Percentiles rank a stretch among this genome's conserved stretches.
Evolutionary conservation across 1,139 yeast species (phyloP).

Genomic region (Yamadazyma trypodendri): DNA sequence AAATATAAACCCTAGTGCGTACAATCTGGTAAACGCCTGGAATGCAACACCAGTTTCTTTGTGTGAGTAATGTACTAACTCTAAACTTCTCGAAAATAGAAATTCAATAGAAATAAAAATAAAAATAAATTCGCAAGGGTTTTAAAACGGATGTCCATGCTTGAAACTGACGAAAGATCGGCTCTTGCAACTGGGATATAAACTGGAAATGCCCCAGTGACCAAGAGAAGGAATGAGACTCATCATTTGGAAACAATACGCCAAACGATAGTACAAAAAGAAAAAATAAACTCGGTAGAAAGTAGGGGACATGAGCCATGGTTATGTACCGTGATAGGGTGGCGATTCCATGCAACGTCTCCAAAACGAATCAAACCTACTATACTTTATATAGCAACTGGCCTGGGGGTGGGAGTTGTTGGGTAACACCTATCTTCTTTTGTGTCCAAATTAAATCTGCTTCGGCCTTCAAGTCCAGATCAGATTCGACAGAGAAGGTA

Average conservation of each 20-base stretch:
- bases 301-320: neutral
- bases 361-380: too few relatives aligned
- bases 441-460: too few relatives aligned
- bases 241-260: neutral
- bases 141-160: too few relatives aligned
- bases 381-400: neutral
- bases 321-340: neutral
- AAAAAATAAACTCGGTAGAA: slow-evolving; percentile 2
- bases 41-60: neutral
- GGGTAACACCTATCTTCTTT: neutral
- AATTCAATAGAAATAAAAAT: too few relatives aligned
- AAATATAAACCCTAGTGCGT: too few relatives aligned
- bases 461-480: too few relatives aligned
- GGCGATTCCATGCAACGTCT: neutral
- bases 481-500: too few relatives aligned
- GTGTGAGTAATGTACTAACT: neutral
- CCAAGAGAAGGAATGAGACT: neutral
- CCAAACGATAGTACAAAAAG: neutral
- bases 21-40: too few relatives aligned
- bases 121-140: too few relatives aligned
- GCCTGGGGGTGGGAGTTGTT: neutral
- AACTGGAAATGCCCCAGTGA: neutral
- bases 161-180: too few relatives aligned
- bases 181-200: too few relatives aligned
- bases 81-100: too few relatives aligned